Conservation (phyloP, 192 early-diverging fungal species). For the Umbelopsis ramanniana region DNA sequence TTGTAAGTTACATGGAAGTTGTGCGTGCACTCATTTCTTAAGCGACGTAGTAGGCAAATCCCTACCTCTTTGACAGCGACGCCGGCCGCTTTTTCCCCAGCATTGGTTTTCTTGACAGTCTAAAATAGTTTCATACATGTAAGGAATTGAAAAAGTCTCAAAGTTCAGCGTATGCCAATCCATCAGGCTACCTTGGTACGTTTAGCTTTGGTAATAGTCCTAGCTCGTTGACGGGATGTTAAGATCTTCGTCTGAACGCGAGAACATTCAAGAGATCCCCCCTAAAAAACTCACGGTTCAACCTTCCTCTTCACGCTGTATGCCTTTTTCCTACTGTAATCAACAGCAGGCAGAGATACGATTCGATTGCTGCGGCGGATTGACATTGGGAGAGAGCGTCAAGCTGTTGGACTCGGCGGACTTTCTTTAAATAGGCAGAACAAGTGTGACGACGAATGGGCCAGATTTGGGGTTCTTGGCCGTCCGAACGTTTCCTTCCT, state of each 20-base stretch:
- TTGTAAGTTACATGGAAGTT: no score
- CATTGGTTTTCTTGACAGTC: background rate
- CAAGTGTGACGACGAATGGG: conserved; percentile 21
- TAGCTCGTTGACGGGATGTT: background rate
- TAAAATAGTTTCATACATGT: background rate
- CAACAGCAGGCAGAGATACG: background rate
- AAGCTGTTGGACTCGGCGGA: conserved; percentile 13
- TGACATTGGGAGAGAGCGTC: conserved; percentile 19
- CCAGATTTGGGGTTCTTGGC: conserved; percentile 12
- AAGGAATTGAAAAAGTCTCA: background rate
- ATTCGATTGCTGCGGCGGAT: conserved; percentile 13
- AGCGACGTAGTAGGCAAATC: no score
- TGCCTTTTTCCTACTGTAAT: conserved; percentile 15
- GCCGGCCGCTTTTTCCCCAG: no score
- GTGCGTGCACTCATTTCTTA: no score
- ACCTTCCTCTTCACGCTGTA: conserved; percentile 1
- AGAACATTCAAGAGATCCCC: background rate
- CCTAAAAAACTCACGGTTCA: conserved; percentile 2
- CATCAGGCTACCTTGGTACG: background rate
- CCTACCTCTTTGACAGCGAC: background rate
- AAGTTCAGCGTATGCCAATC: background rate
- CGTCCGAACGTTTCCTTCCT: background rate
- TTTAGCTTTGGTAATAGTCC: background rate
- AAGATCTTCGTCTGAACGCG: background rate
- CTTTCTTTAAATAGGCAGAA: background rate